Evolutionary conservation across 2,329 filamentous ascomycete genomes (phyloP).

Genomic region (Coniochaeta pulveracea): DNA sequence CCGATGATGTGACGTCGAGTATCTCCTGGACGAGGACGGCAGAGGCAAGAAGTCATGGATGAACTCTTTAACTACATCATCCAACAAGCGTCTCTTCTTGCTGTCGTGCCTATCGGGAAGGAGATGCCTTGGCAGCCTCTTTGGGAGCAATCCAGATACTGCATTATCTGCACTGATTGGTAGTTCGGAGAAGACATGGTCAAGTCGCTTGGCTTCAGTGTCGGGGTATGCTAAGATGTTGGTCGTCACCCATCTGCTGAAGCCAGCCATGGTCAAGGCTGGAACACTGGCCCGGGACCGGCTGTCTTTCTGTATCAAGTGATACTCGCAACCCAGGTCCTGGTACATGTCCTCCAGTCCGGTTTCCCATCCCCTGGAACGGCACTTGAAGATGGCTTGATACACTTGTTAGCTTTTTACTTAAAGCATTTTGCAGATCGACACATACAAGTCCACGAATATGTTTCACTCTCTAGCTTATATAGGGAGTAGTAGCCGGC

Average conservation of each 20-base stretch:
- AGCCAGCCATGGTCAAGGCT: slow-evolving; percentile 55
- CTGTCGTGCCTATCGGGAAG: slow-evolving; percentile 51
- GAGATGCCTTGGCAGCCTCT: slow-evolving; percentile 62
- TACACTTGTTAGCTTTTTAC: no score
- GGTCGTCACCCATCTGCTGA: slow-evolving; percentile 59
- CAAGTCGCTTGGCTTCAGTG: slow-evolving; percentile 59
- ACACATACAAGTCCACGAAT: slow-evolving; percentile 53
- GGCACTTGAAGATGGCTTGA: slow-evolving; percentile 45
- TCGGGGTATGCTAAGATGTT: slow-evolving; percentile 69
- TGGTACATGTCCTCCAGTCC: slow-evolving; percentile 46
- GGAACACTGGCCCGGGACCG: slow-evolving; percentile 47
- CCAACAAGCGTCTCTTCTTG: slow-evolving; percentile 46
- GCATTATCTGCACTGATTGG: slow-evolving; percentile 47
- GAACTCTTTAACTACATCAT: slow-evolving; percentile 43
- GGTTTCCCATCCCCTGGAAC: slow-evolving; percentile 7
- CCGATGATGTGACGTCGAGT: no score
- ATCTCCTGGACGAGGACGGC: slow-evolving; percentile 2
- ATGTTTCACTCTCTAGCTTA: slow-evolving; percentile 50
- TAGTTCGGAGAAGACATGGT: slow-evolving; percentile 56
- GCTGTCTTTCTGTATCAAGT: slow-evolving; percentile 46
- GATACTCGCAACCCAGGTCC: slow-evolving; percentile 45
- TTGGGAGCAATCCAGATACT: slow-evolving; percentile 58
- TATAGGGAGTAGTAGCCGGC: slow-evolving; percentile 61
- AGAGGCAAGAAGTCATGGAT: slow-evolving; percentile 9
- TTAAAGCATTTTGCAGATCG: slow-evolving; percentile 11